phyloP scores from a whole-genome alignment of 495 filamentous ascomycete genomes.

The Neurospora intermedia region DNA sequence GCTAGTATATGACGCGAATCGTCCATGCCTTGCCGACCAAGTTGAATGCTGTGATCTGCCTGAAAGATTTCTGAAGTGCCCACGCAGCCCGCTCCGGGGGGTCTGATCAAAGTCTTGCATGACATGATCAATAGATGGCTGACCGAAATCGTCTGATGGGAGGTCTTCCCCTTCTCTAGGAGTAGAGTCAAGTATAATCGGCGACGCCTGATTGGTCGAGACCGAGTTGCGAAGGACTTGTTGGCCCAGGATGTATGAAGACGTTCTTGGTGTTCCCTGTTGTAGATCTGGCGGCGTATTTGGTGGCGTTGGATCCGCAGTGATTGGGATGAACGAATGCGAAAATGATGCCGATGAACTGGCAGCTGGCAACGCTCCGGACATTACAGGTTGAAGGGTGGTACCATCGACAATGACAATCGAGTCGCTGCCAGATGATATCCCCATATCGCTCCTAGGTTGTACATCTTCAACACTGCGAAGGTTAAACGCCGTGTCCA shows the following conservation, averaged over 20 bases:
- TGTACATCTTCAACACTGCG: slow-evolving; percentile 12
- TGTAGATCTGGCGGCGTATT: slow-evolving; percentile 38
- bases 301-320: slow-evolving; percentile 39
- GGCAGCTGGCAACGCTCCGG: slow-evolving; percentile 31
- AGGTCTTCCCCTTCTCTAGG: slow-evolving; percentile 17
- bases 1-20: slow-evolving; percentile 62
- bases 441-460: slow-evolving; percentile 36
- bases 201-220: slow-evolving; percentile 24
- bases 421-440: slow-evolving; percentile 72
- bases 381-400: slow-evolving; percentile 31
- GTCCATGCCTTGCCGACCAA: slow-evolving; percentile 28
- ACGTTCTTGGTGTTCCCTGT: slow-evolving; percentile 36
- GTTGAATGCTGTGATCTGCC: slow-evolving; percentile 28
- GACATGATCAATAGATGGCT: slow-evolving; percentile 24
- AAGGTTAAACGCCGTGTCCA: slow-evolving; percentile 20
- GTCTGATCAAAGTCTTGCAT: slow-evolving; percentile 16
- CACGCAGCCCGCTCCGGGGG: slow-evolving; percentile 24
- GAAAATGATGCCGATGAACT: slow-evolving; percentile 40
- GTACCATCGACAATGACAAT: slow-evolving; percentile 83
- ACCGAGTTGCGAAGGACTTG: slow-evolving; percentile 22
- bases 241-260: slow-evolving; percentile 40
- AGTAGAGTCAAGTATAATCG: slow-evolving; percentile 29
- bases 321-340: slow-evolving; percentile 35
- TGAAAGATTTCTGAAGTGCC: slow-evolving; percentile 29
- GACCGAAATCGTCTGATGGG: slow-evolving; percentile 20